These are phyloP conservation scores for Flaveria trinervia DNA, from an alignment of 129 eudicot species.

Conservation along the genomic window DNA sequence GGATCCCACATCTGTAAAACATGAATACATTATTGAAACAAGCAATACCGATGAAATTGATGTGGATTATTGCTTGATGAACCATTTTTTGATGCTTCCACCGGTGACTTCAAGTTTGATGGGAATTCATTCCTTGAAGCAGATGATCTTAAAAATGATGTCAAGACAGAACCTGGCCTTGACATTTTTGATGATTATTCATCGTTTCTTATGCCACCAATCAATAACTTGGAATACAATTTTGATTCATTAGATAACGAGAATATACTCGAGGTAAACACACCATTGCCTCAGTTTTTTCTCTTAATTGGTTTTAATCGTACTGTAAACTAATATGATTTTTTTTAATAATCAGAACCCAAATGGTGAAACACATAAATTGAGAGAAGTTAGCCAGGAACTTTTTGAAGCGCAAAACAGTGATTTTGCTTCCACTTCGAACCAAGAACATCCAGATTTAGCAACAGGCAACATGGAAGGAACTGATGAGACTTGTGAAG, in stretches of 20 bases:
- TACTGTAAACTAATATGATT: slow-evolving; percentile 8
- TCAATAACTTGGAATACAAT: slow-evolving; percentile 39
- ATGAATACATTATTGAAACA: slow-evolving; percentile 57
- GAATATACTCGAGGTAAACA: slow-evolving; percentile 54
- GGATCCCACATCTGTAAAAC: slow-evolving; percentile 48
- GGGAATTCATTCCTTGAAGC: slow-evolving; percentile 73
- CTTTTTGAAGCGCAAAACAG: slow-evolving; percentile 29
- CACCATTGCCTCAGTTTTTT: neutral
- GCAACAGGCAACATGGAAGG: slow-evolving; percentile 27
- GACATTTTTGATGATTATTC: slow-evolving; percentile 64
- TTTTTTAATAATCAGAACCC: slow-evolving; percentile 34
- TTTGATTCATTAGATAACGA: slow-evolving; percentile 45
- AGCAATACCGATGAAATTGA: slow-evolving; percentile 43
- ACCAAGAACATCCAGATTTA: slow-evolving; percentile 35
- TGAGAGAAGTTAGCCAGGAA: slow-evolving; percentile 29
- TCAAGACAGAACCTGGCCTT: slow-evolving; percentile 46
- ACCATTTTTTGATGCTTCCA: slow-evolving; percentile 52
- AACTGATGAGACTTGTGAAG: slow-evolving; percentile 18
- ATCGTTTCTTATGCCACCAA: slow-evolving; percentile 49
- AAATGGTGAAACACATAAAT: slow-evolving; percentile 37
- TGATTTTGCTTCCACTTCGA: slow-evolving; percentile 37
- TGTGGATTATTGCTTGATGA: slow-evolving; percentile 61
- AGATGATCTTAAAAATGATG: slow-evolving; percentile 54
- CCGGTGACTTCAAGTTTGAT: slow-evolving; percentile 34
- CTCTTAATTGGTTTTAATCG: neutral